Conservation (phyloP, 495 filamentous ascomycete genomes). For the Aspergillus mulundensis region DNA sequence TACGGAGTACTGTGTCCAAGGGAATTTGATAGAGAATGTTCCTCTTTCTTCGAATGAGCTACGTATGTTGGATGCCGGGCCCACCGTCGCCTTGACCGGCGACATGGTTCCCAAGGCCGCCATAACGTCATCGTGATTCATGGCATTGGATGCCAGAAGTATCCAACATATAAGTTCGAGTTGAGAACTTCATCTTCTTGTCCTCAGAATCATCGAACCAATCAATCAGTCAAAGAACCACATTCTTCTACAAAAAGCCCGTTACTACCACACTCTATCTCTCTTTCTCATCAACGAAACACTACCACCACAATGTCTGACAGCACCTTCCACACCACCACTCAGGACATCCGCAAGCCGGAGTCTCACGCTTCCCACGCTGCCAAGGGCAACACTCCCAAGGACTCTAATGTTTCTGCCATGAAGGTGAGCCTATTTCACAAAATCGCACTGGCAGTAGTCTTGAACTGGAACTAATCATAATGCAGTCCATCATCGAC, state of each 20-base stretch:
- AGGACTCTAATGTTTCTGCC: conserved; percentile 44
- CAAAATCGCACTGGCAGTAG: not conserved
- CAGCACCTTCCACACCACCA: conserved; percentile 48
- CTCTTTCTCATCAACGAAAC: not conserved
- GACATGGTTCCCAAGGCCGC: not conserved
- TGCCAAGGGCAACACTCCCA: conserved; percentile 39
- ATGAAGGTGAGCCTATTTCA: conserved; percentile 35
- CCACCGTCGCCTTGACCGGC: not conserved
- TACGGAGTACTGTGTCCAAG: not conserved
- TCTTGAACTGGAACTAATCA: not conserved
- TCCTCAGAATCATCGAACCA: not conserved
- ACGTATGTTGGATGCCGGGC: not conserved
- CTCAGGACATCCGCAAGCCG: conserved; percentile 48
- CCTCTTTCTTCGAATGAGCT: not conserved
- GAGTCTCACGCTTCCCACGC: conserved; percentile 42
- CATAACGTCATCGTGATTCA: conserved; percentile 6
- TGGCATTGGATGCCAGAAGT: not conserved
- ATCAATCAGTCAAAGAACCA: not conserved
- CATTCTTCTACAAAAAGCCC: not conserved
- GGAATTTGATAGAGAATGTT: not conserved
- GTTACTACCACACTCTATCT: not conserved
- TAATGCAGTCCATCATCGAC: conserved; percentile 43
- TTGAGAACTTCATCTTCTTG: not conserved
- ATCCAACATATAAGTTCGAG: not conserved
- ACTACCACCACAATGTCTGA: conserved; percentile 41